Percentiles rank a stretch among this genome's conserved stretches.
phyloP scores from a whole-genome alignment of 495 filamentous ascomycete species.

The Elaphomyces granulatus region DNA sequence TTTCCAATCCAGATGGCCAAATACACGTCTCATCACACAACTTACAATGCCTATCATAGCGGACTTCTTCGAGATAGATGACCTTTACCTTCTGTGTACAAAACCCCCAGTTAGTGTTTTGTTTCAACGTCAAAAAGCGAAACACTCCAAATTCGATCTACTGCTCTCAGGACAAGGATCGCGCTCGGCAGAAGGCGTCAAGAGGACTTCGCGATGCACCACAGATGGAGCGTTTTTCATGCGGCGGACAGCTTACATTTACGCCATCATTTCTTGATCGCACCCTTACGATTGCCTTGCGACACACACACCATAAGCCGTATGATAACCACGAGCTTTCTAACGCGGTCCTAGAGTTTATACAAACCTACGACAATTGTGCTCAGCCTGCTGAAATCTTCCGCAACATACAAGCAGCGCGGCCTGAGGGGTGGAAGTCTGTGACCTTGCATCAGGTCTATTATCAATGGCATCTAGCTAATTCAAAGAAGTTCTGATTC shows the following conservation, averaged over 20 bases:
- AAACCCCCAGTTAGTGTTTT: no score
- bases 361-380: background rate
- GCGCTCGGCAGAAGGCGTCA: background rate
- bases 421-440: background rate
- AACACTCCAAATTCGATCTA: no score
- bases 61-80: no score
- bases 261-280: background rate
- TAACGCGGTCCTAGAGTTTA: constrained; percentile 3
- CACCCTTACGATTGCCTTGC: constrained; percentile 2
- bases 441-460: background rate
- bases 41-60: no score
- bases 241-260: background rate
- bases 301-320: constrained; percentile 2
- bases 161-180: background rate
- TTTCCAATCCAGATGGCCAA: no score
- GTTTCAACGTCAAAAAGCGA: no score
- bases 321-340: constrained; percentile 5
- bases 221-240: background rate
- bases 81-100: no score
- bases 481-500: constrained; percentile 1
- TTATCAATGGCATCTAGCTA: constrained; percentile 4
- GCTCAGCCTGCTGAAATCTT: constrained; percentile 2
- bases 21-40: no score
- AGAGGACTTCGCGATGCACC: background rate
- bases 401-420: constrained; percentile 1